Percentiles rank a stretch among this genome's conserved stretches.
Evolutionary conservation across 768 basidiomycete species (phyloP).

Genomic region (Kwoniella newhampshirensis): DNA sequence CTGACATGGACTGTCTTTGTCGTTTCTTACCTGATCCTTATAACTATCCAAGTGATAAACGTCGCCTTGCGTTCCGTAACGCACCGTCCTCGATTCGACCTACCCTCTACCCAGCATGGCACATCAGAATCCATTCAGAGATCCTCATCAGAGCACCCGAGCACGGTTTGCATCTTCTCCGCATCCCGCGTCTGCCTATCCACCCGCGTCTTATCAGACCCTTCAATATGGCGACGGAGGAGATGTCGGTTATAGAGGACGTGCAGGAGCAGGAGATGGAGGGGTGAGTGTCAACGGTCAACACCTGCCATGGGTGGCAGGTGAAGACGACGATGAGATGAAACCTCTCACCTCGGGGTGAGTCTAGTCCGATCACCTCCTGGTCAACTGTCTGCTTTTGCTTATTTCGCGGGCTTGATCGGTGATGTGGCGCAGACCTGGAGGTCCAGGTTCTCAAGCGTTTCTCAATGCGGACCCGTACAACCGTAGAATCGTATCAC

Average conservation of each 20-base stretch:
- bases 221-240: slow-evolving; percentile 21
- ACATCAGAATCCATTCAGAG: slow-evolving; percentile 11
- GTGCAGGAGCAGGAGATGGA: slow-evolving; percentile 12
- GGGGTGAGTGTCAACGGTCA: slow-evolving; percentile 38
- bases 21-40: too few relatives aligned
- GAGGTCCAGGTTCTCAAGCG: neutral
- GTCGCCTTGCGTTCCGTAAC: too few relatives aligned
- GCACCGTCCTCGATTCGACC: too few relatives aligned
- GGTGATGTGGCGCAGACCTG: neutral
- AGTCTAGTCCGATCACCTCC: neutral
- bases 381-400: too few relatives aligned
- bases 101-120: slow-evolving; percentile 1
- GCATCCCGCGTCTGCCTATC: slow-evolving; percentile 7
- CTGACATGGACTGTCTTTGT: too few relatives aligned
- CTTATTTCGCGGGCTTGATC: too few relatives aligned
- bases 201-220: slow-evolving; percentile 12
- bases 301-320: slow-evolving; percentile 36
- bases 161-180: slow-evolving; percentile 16
- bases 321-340: slow-evolving; percentile 42
- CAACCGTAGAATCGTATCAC: slow-evolving; percentile 3
- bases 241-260: slow-evolving; percentile 21
- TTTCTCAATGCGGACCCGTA: slow-evolving; percentile 3
- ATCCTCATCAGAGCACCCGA: slow-evolving; percentile 5
- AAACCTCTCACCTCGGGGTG: slow-evolving; percentile 37
- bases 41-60: too few relatives aligned